These are phyloP conservation scores for Diaporthe eres DNA, from an alignment of 2,329 filamentous ascomycete species.

Conservation along the genomic window DNA sequence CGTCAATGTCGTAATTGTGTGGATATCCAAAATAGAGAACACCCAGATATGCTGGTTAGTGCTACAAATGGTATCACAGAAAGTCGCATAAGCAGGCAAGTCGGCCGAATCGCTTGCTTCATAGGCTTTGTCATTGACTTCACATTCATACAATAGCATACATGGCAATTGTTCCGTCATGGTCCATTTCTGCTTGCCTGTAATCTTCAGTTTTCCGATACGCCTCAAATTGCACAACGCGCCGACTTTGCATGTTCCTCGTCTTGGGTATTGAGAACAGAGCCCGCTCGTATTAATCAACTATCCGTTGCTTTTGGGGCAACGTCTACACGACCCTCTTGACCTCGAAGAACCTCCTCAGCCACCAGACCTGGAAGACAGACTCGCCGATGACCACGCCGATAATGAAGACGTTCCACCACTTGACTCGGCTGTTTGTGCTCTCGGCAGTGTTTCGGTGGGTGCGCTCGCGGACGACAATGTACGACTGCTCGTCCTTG, in stretches of 20 bases:
- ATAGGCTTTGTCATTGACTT: not conserved
- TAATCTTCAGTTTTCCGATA: not conserved
- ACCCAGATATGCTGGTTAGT: not conserved
- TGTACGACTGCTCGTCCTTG: constrained; percentile 98
- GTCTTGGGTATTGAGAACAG: constrained; percentile 34
- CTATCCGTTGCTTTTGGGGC: not conserved
- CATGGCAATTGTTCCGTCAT: not conserved
- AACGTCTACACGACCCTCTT: constrained; percentile 71
- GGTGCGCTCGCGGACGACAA: constrained; percentile 92
- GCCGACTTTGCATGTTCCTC: constrained; percentile 10
- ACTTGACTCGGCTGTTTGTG: constrained; percentile 97
- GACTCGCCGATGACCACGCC: constrained; percentile 90
- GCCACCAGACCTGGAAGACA: constrained; percentile 99
- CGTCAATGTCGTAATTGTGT: not conserved
- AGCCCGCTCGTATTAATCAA: constrained; percentile 32
- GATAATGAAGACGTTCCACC: constrained; percentile 99
- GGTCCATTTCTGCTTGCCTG: not conserved
- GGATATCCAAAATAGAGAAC: not conserved
- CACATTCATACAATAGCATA: constrained; percentile 6
- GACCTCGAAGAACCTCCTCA: constrained; percentile 97
- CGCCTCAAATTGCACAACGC: constrained; percentile 20
- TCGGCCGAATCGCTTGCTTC: not conserved
- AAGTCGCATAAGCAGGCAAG: not conserved
- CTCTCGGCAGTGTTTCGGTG: constrained; percentile 99
- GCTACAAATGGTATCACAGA: not conserved